These are phyloP conservation scores for Colletotrichum cuscutae DNA, from an alignment of 2,329 filamentous ascomycete genomes.

Conservation along the genomic window DNA sequence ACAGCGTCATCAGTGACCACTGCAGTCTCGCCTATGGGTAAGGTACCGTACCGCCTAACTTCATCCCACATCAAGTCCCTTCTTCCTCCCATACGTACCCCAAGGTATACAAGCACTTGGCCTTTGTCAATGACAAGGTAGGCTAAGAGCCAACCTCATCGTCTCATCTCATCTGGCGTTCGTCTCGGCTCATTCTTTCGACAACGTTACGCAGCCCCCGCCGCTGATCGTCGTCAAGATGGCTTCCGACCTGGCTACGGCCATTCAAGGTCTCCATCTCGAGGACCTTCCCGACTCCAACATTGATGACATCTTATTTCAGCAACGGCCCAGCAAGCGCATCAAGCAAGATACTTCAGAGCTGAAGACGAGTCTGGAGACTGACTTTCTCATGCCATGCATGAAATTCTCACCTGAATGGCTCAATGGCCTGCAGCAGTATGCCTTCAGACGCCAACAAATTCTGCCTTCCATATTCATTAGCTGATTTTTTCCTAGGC, in stretches of 20 bases:
- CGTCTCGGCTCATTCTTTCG: neutral
- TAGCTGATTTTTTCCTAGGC: slow-evolving; percentile 38
- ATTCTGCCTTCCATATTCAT: neutral
- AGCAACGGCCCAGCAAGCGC: slow-evolving; percentile 53
- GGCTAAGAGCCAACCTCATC: neutral
- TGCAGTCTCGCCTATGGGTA: neutral
- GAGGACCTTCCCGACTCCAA: slow-evolving; percentile 2
- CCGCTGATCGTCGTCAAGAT: slow-evolving; percentile 4
- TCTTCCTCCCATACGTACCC: neutral
- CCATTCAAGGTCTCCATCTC: slow-evolving; percentile 31
- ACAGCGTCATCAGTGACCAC: neutral
- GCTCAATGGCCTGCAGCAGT: slow-evolving; percentile 90
- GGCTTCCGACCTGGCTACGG: slow-evolving; percentile 30
- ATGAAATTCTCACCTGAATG: slow-evolving; percentile 83
- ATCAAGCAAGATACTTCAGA: slow-evolving; percentile 65
- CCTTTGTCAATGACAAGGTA: neutral
- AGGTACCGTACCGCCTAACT: neutral
- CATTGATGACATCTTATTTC: slow-evolving; percentile 70
- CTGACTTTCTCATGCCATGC: slow-evolving; percentile 82
- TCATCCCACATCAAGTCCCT: neutral
- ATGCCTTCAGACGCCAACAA: slow-evolving; percentile 35
- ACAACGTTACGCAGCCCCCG: neutral
- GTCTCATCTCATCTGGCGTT: neutral
- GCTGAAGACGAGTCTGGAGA: slow-evolving; percentile 77
- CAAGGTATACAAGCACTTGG: neutral